Evolutionary conservation across 257 asterid genomes (phyloP).

Genomic region (Lycium barbarum): DNA sequence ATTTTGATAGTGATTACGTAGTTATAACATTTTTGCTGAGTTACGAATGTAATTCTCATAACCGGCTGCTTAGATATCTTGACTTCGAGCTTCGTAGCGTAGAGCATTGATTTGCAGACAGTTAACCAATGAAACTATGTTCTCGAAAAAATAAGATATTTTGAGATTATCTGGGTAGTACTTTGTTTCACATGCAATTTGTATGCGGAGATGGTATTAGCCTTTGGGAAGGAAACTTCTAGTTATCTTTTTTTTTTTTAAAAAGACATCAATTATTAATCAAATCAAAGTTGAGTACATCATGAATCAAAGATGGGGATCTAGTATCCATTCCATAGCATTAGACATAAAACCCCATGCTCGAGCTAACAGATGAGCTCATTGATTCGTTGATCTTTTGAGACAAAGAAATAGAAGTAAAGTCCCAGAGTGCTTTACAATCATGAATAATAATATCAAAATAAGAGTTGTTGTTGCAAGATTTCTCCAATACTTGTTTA

Average conservation of each 20-base stretch:
- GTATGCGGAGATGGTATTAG: not conserved
- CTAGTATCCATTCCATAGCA: not conserved
- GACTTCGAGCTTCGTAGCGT: not conserved
- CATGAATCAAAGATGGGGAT: not conserved
- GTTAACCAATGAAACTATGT: not conserved
- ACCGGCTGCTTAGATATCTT: not conserved
- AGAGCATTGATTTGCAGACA: constrained; percentile 11
- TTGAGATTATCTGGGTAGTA: not conserved
- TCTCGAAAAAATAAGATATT: not conserved
- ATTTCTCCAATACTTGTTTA: not conserved
- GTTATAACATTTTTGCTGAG: not conserved
- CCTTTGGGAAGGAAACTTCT: not conserved
- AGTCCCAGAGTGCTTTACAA: not conserved
- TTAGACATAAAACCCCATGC: not conserved
- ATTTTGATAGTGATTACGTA: not conserved
- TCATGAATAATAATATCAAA: not conserved
- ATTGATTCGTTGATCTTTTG: not conserved
- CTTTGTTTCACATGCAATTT: not conserved
- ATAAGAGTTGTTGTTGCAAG: too few relatives aligned
- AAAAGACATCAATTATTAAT: not conserved
- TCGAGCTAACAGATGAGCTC: not conserved
- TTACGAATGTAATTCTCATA: not conserved
- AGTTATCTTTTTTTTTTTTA: too few relatives aligned
- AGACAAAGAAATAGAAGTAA: not conserved
- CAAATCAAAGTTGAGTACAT: not conserved